A percentile compares a stretch with the other conserved stretches of the same genome.
phyloP scores from a whole-genome alignment of 164 flowering plant species.

The Magnolia sinica region DNA sequence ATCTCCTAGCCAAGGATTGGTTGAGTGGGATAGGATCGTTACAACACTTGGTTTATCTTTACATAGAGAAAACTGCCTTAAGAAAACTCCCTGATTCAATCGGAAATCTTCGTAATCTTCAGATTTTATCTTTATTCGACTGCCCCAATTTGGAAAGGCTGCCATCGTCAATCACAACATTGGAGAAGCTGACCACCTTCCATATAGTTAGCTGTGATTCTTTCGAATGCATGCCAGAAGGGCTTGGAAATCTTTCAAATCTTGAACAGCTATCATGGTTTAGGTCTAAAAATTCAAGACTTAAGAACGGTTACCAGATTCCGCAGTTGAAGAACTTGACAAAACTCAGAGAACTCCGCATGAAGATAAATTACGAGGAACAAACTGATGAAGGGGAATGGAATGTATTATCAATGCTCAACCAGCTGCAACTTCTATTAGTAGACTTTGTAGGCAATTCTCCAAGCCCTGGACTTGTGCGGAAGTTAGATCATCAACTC shows the following conservation, averaged over 20 bases:
- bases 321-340: not conserved
- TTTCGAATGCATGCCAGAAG: not conserved
- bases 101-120: conserved; percentile 1
- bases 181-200: not conserved
- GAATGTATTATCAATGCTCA: not conserved
- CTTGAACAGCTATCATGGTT: not conserved
- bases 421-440: not conserved
- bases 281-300: not conserved
- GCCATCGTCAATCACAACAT: not conserved
- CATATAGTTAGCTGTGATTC: not conserved
- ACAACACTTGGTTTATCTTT: not conserved
- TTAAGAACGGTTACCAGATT: not conserved
- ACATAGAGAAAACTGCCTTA: not conserved
- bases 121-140: not conserved
- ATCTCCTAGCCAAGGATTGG: not conserved
- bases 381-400: not conserved
- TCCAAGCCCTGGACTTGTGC: not conserved
- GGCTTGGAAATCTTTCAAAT: not conserved
- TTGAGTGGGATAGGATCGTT: not conserved
- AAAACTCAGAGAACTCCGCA: not conserved
- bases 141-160: not conserved
- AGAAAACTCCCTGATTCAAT: not conserved
- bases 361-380: not conserved
- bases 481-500: not conserved
- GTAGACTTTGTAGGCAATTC: not conserved